phyloP scores from a whole-genome alignment of 768 basidiomycete species.

The Collybiopsis confluens region DNA sequence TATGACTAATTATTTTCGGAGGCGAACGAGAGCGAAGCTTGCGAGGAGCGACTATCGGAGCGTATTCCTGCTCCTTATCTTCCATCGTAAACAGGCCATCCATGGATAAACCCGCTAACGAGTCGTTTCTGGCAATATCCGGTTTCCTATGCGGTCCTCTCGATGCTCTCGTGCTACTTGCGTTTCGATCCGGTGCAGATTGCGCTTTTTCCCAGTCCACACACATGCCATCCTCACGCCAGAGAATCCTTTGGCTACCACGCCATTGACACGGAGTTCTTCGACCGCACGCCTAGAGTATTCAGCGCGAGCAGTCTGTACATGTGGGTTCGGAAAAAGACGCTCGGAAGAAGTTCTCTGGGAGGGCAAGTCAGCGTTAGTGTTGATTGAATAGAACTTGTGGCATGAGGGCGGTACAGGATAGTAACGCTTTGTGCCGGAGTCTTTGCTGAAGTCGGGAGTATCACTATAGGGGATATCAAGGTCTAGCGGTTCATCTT shows the following conservation, averaged over 20 bases:
- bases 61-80: too few species aligned
- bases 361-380: neutral
- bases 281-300: neutral
- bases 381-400: neutral
- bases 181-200: neutral
- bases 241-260: neutral
- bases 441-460: neutral
- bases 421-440: constrained; percentile 1
- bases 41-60: too few species aligned
- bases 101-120: too few species aligned
- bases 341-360: neutral
- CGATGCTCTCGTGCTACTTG: neutral
- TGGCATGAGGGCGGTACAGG: constrained; percentile 1
- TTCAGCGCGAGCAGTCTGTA: neutral
- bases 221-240: constrained; percentile 1
- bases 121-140: too few species aligned
- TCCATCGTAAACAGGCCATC: too few species aligned
- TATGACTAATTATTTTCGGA: too few species aligned
- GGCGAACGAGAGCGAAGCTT: too few species aligned
- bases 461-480: neutral
- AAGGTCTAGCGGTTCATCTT: neutral
- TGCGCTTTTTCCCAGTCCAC: neutral
- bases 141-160: too few species aligned
- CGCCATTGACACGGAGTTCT: neutral
- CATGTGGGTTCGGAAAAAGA: neutral